Percentiles rank a stretch among this genome's conserved stretches.
Evolutionary conservation across 2,329 filamentous ascomycete species (phyloP).

Genomic region (Calonectria hawksworthii): DNA sequence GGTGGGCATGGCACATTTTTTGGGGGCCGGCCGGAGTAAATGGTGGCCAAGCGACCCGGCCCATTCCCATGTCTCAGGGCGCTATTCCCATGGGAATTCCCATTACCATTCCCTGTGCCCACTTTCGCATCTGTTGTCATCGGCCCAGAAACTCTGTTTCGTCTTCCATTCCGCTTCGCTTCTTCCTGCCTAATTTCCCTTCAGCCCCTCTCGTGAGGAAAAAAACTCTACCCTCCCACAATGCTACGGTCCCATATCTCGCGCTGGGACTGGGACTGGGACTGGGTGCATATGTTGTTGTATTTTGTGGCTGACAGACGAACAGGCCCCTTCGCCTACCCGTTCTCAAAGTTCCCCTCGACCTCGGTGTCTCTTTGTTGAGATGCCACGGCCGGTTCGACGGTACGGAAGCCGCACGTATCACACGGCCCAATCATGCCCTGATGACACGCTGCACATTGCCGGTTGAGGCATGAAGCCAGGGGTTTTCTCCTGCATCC

Average conservation of each 20-base stretch:
- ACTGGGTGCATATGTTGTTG: background rate
- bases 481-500: slow-evolving; percentile 9
- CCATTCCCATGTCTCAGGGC: background rate
- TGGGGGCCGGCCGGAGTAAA: background rate
- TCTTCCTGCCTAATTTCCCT: background rate
- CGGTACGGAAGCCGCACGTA: slow-evolving; percentile 2
- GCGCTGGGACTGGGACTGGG: background rate
- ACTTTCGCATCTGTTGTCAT: background rate
- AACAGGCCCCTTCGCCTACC: background rate
- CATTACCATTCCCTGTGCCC: background rate
- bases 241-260: background rate
- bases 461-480: slow-evolving; percentile 7
- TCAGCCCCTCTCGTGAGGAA: background rate
- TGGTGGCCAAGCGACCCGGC: background rate
- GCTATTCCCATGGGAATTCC: background rate
- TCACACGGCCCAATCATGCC: background rate
- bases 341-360: background rate
- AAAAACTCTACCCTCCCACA: background rate
- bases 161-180: background rate
- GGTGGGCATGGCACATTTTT: background rate
- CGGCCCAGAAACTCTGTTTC: background rate
- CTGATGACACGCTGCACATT: slow-evolving; percentile 5
- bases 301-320: background rate
- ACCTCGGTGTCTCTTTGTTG: background rate
- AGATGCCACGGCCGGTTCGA: background rate